phyloP scores from a whole-genome alignment of 768 basidiomycete genomes.

The Naganishia kalamii region DNA sequence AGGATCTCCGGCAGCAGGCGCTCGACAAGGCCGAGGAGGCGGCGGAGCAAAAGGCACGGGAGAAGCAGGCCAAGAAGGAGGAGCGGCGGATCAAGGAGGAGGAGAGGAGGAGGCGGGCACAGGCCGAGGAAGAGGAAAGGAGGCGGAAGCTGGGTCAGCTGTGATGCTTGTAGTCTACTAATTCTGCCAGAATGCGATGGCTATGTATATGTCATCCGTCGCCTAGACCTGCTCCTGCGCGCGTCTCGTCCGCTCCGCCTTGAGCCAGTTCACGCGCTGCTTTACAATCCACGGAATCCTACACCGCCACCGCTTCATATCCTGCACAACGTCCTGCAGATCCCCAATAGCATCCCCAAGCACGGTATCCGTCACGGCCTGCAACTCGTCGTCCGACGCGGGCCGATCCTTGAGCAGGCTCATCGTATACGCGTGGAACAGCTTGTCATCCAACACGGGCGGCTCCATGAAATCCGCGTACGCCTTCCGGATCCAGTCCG shows the following conservation, averaged over 20 bases:
- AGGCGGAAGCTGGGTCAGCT: slow-evolving; percentile 19
- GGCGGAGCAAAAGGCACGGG: slow-evolving; percentile 28
- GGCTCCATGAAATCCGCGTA: slow-evolving; percentile 3
- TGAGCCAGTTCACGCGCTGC: slow-evolving; percentile 2
- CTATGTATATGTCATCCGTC: neutral
- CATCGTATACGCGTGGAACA: slow-evolving; percentile 4
- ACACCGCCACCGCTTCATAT: neutral
- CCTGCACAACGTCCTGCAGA: neutral
- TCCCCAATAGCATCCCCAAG: neutral
- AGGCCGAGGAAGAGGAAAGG: slow-evolving; percentile 35
- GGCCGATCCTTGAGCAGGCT: neutral
- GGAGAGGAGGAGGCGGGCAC: slow-evolving; percentile 25
- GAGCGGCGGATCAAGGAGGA: slow-evolving; percentile 39
- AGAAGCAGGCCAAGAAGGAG: slow-evolving; percentile 27
- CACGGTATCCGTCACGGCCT: neutral
- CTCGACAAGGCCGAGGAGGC: slow-evolving; percentile 29
- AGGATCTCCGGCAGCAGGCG: slow-evolving; percentile 25
- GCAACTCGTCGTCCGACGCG: neutral
- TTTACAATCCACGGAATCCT: slow-evolving; percentile 10
- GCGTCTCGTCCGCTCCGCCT: neutral
- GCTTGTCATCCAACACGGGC: slow-evolving; percentile 11
- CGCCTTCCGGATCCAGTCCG: neutral
- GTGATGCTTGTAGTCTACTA: neutral
- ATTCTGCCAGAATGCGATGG: too few species aligned
- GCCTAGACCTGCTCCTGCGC: neutral